Conservation (phyloP, 805 yeast species). For the Cyberlindnera nakhonratchasimensis region DNA sequence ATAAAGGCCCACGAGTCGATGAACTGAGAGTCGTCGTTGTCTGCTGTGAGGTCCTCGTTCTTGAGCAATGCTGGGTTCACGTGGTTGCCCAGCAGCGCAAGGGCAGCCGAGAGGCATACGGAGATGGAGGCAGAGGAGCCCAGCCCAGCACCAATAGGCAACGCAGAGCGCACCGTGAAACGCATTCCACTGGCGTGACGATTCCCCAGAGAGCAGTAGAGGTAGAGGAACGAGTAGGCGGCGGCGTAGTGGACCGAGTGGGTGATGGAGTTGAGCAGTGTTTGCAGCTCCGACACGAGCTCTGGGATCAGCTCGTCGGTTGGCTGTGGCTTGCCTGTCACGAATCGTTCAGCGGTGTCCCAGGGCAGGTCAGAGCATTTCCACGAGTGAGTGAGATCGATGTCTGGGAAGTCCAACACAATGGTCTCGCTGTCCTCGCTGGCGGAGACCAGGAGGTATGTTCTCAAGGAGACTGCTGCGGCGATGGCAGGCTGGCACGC, state of each 20-base stretch:
- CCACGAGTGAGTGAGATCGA: conserved; percentile 66
- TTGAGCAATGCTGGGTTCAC: conserved; percentile 38
- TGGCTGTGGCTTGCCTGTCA: conserved; percentile 28
- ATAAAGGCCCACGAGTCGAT: conserved; percentile 85
- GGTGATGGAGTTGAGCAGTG: conserved; percentile 41
- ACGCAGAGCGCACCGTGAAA: conserved; percentile 71
- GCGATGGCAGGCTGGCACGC: conserved; percentile 84
- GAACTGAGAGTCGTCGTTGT: conserved; percentile 45
- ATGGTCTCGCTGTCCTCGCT: conserved; percentile 41
- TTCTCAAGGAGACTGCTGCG: conserved; percentile 84
- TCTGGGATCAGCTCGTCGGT: conserved; percentile 59
- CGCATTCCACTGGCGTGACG: conserved; percentile 45
- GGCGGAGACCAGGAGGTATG: conserved; percentile 67
- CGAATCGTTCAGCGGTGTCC: conserved; percentile 33
- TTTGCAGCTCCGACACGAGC: conserved; percentile 47
- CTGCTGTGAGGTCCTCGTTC: conserved; percentile 34
- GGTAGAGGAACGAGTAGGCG: conserved; percentile 78
- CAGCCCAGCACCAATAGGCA: conserved; percentile 95
- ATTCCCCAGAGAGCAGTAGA: conserved; percentile 58
- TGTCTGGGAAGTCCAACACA: conserved; percentile 79
- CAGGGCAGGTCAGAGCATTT: conserved; percentile 57
- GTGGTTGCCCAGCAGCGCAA: conserved; percentile 58
- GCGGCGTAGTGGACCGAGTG: conserved; percentile 68
- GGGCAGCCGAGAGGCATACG: conserved; percentile 77
- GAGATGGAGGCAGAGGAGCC: conserved; percentile 92